phyloP scores from a whole-genome alignment of 1,284 basidiomycete genomes.

The Tilletia caries region DNA sequence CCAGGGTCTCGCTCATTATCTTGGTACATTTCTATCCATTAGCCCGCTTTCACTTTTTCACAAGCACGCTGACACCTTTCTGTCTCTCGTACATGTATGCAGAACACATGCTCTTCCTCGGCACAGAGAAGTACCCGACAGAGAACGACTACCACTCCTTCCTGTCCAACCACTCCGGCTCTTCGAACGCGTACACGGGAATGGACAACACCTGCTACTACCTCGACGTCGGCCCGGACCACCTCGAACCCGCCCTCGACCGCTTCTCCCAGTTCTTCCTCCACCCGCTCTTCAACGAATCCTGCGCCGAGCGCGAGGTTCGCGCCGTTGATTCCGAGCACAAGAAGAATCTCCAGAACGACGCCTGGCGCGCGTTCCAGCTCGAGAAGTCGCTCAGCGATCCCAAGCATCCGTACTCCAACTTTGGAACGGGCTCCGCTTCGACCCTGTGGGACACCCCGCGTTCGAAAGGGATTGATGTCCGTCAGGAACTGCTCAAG shows the following conservation, averaged over 20 bases:
- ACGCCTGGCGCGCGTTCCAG: constrained; percentile 95
- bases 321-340: constrained; percentile 98
- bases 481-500: constrained; percentile 81
- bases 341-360: constrained; percentile 94
- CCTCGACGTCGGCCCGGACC: constrained; percentile 85
- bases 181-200: constrained; percentile 90
- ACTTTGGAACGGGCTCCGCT: constrained; percentile 90
- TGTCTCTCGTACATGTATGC: constrained; percentile 55
- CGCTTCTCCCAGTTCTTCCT: constrained; percentile 94
- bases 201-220: constrained; percentile 89
- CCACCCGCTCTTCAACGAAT: constrained; percentile 81
- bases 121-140: constrained; percentile 55
- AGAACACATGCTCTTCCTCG: constrained; percentile 95
- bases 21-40: neutral
- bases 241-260: constrained; percentile 77
- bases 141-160: constrained; percentile 62
- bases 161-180: constrained; percentile 83
- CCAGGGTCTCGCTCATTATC: constrained; percentile 75
- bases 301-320: constrained; percentile 88
- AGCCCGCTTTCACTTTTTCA: neutral
- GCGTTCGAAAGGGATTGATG: constrained; percentile 69
- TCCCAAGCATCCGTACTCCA: constrained; percentile 77
- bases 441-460: constrained; percentile 71
- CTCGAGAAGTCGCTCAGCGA: constrained; percentile 81
- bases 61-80: neutral